Evolutionary conservation across 352 stramenopile genomes (phyloP).

Genomic region (Globisporangium uncinulatum): DNA sequence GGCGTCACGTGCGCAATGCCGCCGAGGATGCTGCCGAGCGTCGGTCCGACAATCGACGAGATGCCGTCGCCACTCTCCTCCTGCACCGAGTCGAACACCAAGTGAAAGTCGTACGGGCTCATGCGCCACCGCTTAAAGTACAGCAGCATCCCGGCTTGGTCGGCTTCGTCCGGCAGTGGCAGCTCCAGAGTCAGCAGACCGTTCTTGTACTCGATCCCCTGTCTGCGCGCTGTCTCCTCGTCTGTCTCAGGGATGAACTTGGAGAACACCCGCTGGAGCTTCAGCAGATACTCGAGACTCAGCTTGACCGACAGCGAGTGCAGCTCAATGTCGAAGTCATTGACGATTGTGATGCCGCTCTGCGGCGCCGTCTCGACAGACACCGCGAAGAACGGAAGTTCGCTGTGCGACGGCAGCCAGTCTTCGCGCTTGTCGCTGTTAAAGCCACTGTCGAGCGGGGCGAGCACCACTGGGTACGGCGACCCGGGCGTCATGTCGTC

Average conservation of each 20-base stretch:
- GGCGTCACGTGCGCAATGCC: conserved; percentile 83
- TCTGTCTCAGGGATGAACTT: conserved; percentile 70
- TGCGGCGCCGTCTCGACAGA: conserved; percentile 59
- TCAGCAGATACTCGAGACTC: conserved; percentile 78
- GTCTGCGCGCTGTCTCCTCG: conserved; percentile 51
- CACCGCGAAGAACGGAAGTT: conserved; percentile 67
- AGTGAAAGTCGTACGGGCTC: conserved; percentile 60
- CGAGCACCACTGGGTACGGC: conserved; percentile 71
- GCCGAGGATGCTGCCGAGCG: conserved; percentile 81
- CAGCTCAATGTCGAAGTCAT: conserved; percentile 73
- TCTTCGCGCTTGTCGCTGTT: conserved; percentile 85
- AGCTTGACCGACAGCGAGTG: conserved; percentile 69
- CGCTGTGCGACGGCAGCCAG: conserved; percentile 72
- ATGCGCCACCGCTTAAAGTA: conserved; percentile 83
- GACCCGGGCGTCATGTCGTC: conserved; percentile 80
- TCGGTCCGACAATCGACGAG: conserved; percentile 71
- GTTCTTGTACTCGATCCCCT: conserved; percentile 63
- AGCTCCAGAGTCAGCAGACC: conserved; percentile 45
- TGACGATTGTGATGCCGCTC: conserved; percentile 65
- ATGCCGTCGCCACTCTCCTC: conserved; percentile 79
- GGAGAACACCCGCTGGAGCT: conserved; percentile 61
- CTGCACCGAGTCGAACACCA: conserved; percentile 82
- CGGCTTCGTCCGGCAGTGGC: conserved; percentile 37
- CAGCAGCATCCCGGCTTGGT: conserved; percentile 53
- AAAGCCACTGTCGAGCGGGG: conserved; percentile 77